phyloP scores from a whole-genome alignment of 169 alveolate genomes.

The Plasmodium gonderi region DNA sequence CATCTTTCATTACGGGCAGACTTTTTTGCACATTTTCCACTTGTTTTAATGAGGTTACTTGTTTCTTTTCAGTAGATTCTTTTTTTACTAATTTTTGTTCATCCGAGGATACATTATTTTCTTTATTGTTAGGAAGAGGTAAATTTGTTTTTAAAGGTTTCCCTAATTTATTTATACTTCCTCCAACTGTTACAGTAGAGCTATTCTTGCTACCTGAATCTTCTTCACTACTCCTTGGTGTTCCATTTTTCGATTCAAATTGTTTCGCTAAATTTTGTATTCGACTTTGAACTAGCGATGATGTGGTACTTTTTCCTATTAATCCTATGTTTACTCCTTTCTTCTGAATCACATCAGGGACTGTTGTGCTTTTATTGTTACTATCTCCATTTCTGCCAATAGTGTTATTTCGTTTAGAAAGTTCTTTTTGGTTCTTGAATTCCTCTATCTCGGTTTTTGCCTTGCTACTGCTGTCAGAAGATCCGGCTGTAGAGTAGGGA shows the following conservation, averaged over 20 bases:
- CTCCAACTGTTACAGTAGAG: not conserved
- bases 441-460: not conserved
- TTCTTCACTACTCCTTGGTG: not conserved
- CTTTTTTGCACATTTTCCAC: not conserved
- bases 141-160: not conserved
- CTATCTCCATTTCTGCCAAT: not conserved
- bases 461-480: not conserved
- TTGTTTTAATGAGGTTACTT: not conserved
- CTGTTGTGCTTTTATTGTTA: not conserved
- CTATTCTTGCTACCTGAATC: not conserved
- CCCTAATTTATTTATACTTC: not conserved
- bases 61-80: not conserved
- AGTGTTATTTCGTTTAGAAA: not conserved
- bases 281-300: slow-evolving; percentile 4
- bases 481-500: not conserved
- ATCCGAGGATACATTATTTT: not conserved
- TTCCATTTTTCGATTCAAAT: not conserved
- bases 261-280: slow-evolving; percentile 4
- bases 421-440: not conserved
- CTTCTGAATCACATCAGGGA: not conserved
- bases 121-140: not conserved
- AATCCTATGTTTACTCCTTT: not conserved
- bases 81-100: not conserved
- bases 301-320: not conserved
- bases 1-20: not conserved